These are phyloP conservation scores for Ceratobasidium sp. DNA, from an alignment of 1,284 basidiomycete genomes.

Conservation along the genomic window DNA sequence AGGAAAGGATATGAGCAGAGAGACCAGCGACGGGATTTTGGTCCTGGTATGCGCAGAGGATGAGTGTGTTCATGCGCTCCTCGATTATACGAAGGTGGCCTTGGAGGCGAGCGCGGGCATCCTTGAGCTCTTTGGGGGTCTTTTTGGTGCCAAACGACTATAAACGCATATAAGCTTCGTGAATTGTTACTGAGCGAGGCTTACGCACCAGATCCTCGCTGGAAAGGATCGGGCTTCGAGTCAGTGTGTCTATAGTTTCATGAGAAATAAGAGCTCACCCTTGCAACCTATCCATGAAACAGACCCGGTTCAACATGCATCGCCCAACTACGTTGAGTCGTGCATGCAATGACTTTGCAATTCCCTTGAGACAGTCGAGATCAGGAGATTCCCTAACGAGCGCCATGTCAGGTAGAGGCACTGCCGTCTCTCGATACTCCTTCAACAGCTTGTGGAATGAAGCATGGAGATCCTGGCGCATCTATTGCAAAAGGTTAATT, in stretches of 20 bases:
- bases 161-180: neutral
- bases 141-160: constrained; percentile 10
- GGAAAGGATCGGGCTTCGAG: neutral
- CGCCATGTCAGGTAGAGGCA: neutral
- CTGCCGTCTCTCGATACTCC: neutral
- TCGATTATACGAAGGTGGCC: neutral
- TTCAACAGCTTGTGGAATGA: neutral
- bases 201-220: constrained; percentile 13
- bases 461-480: constrained; percentile 1
- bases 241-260: neutral
- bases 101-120: neutral
- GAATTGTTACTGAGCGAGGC: neutral
- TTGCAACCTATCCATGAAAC: constrained; percentile 17
- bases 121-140: constrained; percentile 4
- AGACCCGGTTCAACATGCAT: neutral
- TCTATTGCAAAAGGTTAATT: neutral
- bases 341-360: neutral
- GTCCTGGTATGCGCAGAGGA: constrained; percentile 7
- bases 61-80: neutral
- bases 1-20: neutral
- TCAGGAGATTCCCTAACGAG: neutral
- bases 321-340: neutral
- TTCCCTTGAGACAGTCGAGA: neutral
- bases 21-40: constrained; percentile 1
- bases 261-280: neutral